Percentiles rank a stretch among this genome's conserved stretches.
Conservation (phyloP, 2,329 filamentous ascomycete genomes). For the Tolypocladium tropicale region DNA sequence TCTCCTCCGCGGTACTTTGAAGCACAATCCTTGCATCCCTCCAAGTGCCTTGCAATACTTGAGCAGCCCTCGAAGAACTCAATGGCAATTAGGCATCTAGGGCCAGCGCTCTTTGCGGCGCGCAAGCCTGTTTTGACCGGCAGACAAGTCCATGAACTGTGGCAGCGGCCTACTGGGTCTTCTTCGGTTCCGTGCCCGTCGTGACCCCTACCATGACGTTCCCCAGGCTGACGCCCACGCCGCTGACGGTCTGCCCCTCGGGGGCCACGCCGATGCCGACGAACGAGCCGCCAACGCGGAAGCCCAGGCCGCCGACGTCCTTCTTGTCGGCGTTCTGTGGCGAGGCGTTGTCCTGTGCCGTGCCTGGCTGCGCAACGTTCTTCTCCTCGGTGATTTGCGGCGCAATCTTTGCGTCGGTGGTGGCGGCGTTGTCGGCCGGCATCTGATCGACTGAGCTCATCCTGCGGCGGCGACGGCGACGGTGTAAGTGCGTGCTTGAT, state of each 20-base stretch:
- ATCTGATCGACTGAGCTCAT: background rate
- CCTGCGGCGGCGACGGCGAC: too few species aligned
- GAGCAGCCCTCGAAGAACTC: too few species aligned
- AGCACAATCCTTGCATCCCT: too few species aligned
- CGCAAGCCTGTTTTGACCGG: too few species aligned
- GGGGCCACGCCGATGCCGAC: background rate
- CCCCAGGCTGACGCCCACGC: background rate
- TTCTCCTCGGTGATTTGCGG: background rate
- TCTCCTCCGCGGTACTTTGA: too few species aligned
- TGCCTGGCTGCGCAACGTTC: background rate
- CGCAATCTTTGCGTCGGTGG: background rate
- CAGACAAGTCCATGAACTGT: too few species aligned
- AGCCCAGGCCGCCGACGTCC: background rate
- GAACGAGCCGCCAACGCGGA: background rate
- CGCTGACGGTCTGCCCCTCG: background rate
- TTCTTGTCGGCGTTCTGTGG: too few species aligned
- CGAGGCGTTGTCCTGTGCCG: background rate
- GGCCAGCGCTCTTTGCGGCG: too few species aligned
- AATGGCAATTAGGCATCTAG: too few species aligned
- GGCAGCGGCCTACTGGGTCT: background rate
- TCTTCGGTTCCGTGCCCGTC: background rate
- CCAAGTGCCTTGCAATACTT: too few species aligned
- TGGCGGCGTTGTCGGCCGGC: background rate
- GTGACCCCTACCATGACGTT: background rate
- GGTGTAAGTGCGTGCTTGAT: too few species aligned